A percentile compares a stretch with the other conserved stretches of the same genome.
phyloP scores from a whole-genome alignment of 2,329 filamentous ascomycete genomes.

The Teratosphaeriaceae sp. region DNA sequence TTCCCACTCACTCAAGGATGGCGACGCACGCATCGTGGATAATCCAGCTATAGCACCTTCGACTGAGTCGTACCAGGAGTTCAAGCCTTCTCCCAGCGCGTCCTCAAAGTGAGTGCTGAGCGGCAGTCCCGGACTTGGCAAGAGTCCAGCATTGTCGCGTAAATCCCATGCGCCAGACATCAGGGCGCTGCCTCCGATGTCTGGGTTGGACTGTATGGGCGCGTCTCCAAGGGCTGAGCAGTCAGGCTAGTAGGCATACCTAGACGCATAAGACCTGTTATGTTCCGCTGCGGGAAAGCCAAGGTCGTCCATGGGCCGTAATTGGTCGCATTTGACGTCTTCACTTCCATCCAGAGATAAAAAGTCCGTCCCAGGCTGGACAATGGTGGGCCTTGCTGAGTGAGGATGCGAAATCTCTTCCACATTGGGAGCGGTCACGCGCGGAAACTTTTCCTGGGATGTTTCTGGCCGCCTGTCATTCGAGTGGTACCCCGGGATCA shows the following conservation, averaged over 20 bases:
- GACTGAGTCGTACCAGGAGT: neutral
- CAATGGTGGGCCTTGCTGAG: conserved; percentile 2
- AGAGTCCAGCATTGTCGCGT: neutral
- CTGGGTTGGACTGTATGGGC: neutral
- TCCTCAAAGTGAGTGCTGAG: neutral
- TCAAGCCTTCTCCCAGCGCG: neutral
- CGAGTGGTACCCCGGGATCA: conserved; percentile 1
- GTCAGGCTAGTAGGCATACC: neutral
- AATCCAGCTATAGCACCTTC: neutral
- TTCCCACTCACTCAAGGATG: neutral
- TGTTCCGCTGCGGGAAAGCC: conserved; percentile 1
- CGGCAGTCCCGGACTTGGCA: neutral
- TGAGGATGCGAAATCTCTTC: neutral
- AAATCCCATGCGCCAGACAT: neutral
- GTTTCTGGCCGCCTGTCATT: conserved; percentile 2
- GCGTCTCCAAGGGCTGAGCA: neutral
- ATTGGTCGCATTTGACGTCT: conserved; percentile 1
- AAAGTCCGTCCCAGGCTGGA: neutral
- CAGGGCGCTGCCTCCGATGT: neutral
- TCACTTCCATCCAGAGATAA: conserved; percentile 1
- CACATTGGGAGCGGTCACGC: conserved; percentile 1
- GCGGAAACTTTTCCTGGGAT: conserved; percentile 3
- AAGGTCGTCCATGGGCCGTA: neutral
- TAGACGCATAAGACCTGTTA: neutral
- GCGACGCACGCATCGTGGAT: neutral